phyloP scores from a whole-genome alignment of 1,284 basidiomycete genomes.

The Malassezia cuniculi region DNA sequence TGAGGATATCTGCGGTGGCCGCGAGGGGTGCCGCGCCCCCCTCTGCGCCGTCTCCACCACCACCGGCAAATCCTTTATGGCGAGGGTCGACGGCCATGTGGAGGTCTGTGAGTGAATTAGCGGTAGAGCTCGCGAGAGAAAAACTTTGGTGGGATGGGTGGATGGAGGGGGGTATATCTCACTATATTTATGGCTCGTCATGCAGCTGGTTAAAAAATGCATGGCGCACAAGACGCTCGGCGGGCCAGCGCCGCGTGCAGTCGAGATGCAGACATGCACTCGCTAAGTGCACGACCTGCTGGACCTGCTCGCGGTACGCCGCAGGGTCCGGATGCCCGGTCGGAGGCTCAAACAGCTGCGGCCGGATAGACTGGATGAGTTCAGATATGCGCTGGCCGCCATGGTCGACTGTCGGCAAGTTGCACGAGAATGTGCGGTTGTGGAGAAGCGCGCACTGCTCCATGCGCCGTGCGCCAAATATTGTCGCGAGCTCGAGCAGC shows the following conservation, averaged over 20 bases:
- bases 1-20: slow-evolving; percentile 20
- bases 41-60: too few relatives aligned
- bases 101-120: neutral
- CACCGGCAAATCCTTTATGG: slow-evolving; percentile 11
- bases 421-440: slow-evolving; percentile 47
- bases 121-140: neutral
- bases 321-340: slow-evolving; percentile 27
- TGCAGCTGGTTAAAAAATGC: slow-evolving; percentile 26
- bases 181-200: neutral
- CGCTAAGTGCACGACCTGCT: slow-evolving; percentile 32
- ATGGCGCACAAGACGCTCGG: slow-evolving; percentile 27
- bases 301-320: slow-evolving; percentile 24
- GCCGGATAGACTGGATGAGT: slow-evolving; percentile 34
- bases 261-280: slow-evolving; percentile 34
- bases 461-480: slow-evolving; percentile 72
- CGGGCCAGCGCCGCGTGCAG: slow-evolving; percentile 34
- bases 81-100: slow-evolving; percentile 13
- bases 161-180: too few relatives aligned
- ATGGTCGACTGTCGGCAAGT: slow-evolving; percentile 24
- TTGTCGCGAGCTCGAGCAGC: slow-evolving; percentile 78
- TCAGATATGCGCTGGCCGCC: slow-evolving; percentile 24
- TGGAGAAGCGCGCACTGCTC: slow-evolving; percentile 77
- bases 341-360: slow-evolving; percentile 21
- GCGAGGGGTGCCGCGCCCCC: slow-evolving; percentile 11
- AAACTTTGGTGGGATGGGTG: too few relatives aligned